A percentile compares a stretch with the other conserved stretches of the same genome.
These are phyloP conservation scores for Wickerhamomyces subpelliculosus DNA, from an alignment of 805 yeast species.

Conservation along the genomic window DNA sequence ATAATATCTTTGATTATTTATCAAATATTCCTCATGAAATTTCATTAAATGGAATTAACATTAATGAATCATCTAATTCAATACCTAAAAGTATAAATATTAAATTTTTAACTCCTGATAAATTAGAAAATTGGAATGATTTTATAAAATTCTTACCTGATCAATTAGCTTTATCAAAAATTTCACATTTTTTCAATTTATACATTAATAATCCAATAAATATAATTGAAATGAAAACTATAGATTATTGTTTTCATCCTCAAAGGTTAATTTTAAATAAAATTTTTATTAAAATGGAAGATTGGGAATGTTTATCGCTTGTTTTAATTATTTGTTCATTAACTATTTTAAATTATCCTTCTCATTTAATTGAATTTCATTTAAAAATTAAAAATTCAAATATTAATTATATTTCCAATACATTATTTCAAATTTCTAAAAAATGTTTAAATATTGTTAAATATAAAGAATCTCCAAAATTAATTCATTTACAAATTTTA, in stretches of 20 bases:
- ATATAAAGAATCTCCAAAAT: conserved; percentile 13
- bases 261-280: not conserved
- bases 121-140: not conserved
- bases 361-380: conserved; percentile 2
- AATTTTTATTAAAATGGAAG: not conserved
- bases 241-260: not conserved
- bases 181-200: not conserved
- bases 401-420: conserved; percentile 8
- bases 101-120: not conserved
- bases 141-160: not conserved
- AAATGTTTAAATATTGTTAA: conserved; percentile 8
- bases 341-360: conserved; percentile 12
- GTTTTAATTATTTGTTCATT: conserved; percentile 12
- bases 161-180: not conserved
- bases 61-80: too few relatives aligned
- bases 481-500: conserved; percentile 14
- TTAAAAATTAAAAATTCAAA: conserved; percentile 3
- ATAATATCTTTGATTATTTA: not conserved
- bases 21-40: not conserved
- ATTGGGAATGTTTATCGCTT: conserved; percentile 14
- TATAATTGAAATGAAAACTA: not conserved
- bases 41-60: conserved; percentile 56
- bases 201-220: not conserved
- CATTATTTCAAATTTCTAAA: conserved; percentile 12
- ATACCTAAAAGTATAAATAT: conserved; percentile 35